A percentile compares a stretch with the other conserved stretches of the same genome.
phyloP scores from a whole-genome alignment of 116 monocot species.

The Posidonia oceanica region DNA sequence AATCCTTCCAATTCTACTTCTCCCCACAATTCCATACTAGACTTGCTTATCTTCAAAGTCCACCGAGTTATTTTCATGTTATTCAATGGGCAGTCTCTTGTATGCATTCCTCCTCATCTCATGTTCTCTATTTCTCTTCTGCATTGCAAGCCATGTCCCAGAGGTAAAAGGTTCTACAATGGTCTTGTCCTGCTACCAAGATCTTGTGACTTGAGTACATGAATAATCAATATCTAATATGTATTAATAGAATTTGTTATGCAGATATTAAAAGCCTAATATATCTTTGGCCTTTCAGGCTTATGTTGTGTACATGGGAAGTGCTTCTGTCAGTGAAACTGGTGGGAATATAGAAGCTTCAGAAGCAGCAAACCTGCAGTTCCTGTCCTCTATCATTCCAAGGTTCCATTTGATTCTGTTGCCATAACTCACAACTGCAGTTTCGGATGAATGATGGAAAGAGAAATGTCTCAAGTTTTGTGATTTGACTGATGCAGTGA shows the following conservation, averaged over 20 bases:
- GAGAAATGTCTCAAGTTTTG: too few relatives aligned
- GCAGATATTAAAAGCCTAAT: neutral
- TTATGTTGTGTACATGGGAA: slow-evolving; percentile 88
- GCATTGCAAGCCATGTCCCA: slow-evolving; percentile 22
- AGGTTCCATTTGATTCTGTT: slow-evolving; percentile 18
- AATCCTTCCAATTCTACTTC: neutral
- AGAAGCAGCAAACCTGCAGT: slow-evolving; percentile 45
- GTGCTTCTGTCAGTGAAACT: slow-evolving; percentile 7
- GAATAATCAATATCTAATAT: neutral
- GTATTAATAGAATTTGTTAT: neutral
- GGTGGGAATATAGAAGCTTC: slow-evolving; percentile 14
- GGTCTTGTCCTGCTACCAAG: too few relatives aligned
- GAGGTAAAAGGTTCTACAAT: slow-evolving; percentile 28
- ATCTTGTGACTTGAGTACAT: neutral
- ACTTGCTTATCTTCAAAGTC: neutral
- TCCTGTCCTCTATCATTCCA: slow-evolving; percentile 66
- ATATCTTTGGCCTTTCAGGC: slow-evolving; percentile 21
- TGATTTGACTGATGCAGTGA: slow-evolving; percentile 25
- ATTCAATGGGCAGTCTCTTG: slow-evolving; percentile 32
- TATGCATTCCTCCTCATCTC: slow-evolving; percentile 29
- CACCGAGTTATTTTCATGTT: slow-evolving; percentile 2
- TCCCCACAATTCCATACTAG: neutral
- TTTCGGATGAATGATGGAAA: too few relatives aligned
- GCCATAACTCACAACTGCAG: too few relatives aligned
- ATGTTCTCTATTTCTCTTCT: slow-evolving; percentile 20